Evolutionary conservation across 73 alveolate genomes (phyloP), one percentile per base, ranked within the genome.

Genomic region (Effrenium voratum): DNA sequence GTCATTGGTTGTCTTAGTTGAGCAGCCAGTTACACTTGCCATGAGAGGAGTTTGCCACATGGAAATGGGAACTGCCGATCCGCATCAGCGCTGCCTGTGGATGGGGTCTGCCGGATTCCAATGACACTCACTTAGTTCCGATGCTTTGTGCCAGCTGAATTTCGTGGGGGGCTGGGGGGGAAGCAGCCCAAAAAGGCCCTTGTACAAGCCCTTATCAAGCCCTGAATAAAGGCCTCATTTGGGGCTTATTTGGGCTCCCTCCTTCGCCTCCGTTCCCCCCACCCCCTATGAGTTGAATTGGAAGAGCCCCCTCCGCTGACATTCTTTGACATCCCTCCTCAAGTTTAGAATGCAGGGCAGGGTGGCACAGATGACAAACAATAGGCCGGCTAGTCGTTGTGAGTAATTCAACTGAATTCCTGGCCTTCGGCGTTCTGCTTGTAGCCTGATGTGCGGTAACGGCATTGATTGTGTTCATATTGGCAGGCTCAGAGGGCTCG

Each of bases 101-200:
- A 34, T 92, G 98, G 98, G 98, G 98, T 68, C 38, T 92, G 81
- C 98, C 98, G 5, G 91, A 72, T 82, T 92, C 98, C 81, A 92
- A 92, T n/a, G 98, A 92, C 66, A 6, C 66, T 28, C 26, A 2
- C 92, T 82, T 73, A 82, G 92, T 12, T 50, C n/a, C n/a, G 44
- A 34, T 30, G n/a, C 34, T 63, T 13, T 10, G 41, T 16, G n/a
- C n/a, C n/a, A n/a, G n/a, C n/a, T n/a, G n/a, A n/a, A n/a, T n/a
- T n/a, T n/a, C n/a, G n/a, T n/a, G n/a, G n/a, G n/a, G n/a, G n/a
- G n/a, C n/a, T n/a, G n/a, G n/a, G n/a, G n/a, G n/a, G n/a, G n/a
- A n/a, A n/a, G n/a, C n/a, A n/a, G n/a, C n/a, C n/a, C n/a, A n/a
- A n/a, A n/a, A n/a, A n/a, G n/a, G n/a, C n/a, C n/a, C n/a, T n/a